Evolutionary conservation across 78 protist genomes (phyloP), one percentile per base, ranked within the genome.

Genomic region (Dictyostelium capitatum): DNA sequence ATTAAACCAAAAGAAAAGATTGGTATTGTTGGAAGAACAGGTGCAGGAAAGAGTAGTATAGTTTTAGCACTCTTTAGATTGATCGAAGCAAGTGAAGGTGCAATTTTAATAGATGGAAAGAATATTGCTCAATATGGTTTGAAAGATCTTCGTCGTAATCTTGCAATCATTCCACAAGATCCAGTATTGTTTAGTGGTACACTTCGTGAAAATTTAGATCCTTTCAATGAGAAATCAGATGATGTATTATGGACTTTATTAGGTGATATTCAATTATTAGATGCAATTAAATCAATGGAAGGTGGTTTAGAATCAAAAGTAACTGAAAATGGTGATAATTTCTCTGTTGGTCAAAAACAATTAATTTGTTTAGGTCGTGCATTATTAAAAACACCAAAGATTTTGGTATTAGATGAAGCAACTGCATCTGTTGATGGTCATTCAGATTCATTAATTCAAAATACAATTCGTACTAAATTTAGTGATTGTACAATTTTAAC

Each of bases 1-100:
- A 89, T 97, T 69, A 56, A 65, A 37, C 87, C 97, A 53, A 43
- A 92, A 11, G 97, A 95, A 72, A 98, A 97, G 70, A 53, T 98
- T 77, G 98, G 98, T 72, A 83, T 98, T n/a, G 97, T 97, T 11
- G 99, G 99, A 4, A 73, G 99, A 14, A 98, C 99, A 3, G 98
- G 98, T 53, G 90, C 96, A 4, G 98, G 98, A 15, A 97, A 97
- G 81, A 41, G 79, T 20, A 72, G 95, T 1, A 85, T 96, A 6
- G 91, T 95, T 47, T 17, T 78, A 19, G 91, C 96, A 7, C 79
- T 97, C 17, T 94, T 95, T 56, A 78, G 98, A 23, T 51, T 97
- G 74, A 56, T 94, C 19, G 96, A 94, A 43, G 78, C 89, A 10
- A 48, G 80, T 7, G 93, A 85, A 51, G 96, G 96, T 54, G 14